Conservation (phyloP, 192 early-diverging fungal species). For the Backusella parvicylindrica region DNA sequence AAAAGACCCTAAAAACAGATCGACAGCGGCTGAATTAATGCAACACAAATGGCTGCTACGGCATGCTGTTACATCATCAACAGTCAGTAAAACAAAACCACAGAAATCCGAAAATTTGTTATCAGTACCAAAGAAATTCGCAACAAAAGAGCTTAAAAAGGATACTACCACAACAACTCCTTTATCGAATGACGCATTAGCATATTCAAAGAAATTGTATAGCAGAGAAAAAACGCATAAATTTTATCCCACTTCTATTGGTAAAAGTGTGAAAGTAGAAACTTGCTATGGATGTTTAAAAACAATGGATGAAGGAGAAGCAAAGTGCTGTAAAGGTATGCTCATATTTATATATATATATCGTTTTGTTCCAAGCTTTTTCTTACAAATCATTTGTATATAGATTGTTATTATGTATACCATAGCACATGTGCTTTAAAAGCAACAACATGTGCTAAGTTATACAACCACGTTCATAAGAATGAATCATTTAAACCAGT, state of each 20-base stretch:
- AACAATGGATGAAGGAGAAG: not conserved
- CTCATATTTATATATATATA: not conserved
- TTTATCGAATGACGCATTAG: not conserved
- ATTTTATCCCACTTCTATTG: not conserved
- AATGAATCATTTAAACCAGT: not conserved
- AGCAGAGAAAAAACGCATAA: not conserved
- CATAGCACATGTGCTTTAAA: not conserved
- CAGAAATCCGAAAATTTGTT: not conserved
- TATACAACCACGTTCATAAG: not conserved
- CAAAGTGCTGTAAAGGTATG: not conserved
- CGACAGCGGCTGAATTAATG: conserved; percentile 70
- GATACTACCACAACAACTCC: not conserved
- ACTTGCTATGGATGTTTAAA: not conserved
- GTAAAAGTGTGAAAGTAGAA: not conserved
- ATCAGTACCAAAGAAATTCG: not conserved
- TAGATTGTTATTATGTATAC: not conserved
- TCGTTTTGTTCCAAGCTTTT: not conserved
- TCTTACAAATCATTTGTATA: not conserved
- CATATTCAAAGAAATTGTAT: not conserved
- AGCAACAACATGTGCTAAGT: not conserved
- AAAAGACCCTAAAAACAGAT: conserved; percentile 70
- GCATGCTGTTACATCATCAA: not conserved
- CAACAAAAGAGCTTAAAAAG: not conserved
- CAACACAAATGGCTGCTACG: conserved; percentile 66
- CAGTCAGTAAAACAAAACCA: not conserved